phyloP scores from a whole-genome alignment of 1,139 yeast species.

The Taphrina populina region DNA sequence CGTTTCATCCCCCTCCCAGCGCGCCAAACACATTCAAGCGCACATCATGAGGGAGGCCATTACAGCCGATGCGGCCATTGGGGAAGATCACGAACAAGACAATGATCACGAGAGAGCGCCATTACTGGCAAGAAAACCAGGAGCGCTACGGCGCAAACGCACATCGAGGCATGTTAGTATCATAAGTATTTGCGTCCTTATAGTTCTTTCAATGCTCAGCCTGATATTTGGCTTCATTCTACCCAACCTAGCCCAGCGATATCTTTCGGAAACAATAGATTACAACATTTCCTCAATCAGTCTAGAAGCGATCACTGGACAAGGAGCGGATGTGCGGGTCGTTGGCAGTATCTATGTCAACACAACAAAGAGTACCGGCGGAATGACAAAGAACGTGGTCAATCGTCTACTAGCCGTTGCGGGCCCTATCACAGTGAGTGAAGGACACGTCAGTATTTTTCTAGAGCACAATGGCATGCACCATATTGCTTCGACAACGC shows the following conservation, averaged over 20 bases:
- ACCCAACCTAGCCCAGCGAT: slow-evolving; percentile 19
- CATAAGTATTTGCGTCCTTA: slow-evolving; percentile 2
- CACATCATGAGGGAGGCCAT: too few relatives aligned
- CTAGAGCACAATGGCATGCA: slow-evolving; percentile 16
- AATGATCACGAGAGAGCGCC: too few relatives aligned
- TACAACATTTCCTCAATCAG: not conserved
- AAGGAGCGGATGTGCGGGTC: slow-evolving; percentile 11
- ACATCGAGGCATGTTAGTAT: slow-evolving; percentile 4
- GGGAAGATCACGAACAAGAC: too few relatives aligned
- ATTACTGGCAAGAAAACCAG: too few relatives aligned
- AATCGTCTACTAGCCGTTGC: slow-evolving; percentile 8
- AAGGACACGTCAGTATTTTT: not conserved
- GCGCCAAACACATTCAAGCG: too few relatives aligned
- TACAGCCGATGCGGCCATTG: too few relatives aligned
- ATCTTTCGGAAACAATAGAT: slow-evolving; percentile 19
- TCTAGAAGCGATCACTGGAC: slow-evolving; percentile 10
- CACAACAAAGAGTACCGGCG: not conserved
- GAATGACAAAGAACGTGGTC: slow-evolving; percentile 1
- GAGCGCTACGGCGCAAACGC: not conserved
- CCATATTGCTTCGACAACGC: not conserved
- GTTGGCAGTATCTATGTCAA: not conserved
- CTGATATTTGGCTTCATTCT: slow-evolving; percentile 10
- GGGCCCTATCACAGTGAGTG: slow-evolving; percentile 12
- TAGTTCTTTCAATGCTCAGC: not conserved
- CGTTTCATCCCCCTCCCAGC: too few relatives aligned